Base-by-base conservation (phyloP, 345 rosid genomes). In the Angophora floribunda region DNA sequence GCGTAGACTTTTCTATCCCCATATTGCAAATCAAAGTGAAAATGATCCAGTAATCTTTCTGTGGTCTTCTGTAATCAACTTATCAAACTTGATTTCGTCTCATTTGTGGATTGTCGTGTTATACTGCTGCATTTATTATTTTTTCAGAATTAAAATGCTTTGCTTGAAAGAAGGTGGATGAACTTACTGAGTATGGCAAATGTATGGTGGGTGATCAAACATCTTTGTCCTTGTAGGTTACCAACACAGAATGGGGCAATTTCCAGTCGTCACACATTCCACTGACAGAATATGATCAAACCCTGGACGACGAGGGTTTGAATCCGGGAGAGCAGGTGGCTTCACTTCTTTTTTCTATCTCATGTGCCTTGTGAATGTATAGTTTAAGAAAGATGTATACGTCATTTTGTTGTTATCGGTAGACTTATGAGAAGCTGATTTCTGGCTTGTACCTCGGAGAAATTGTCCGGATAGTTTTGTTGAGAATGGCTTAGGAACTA, bases 401-500 rank as follows among this genome's bases (percentile, higher is more conserved):
- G 1, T 32, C 30, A 75, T 36, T n/a, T 75, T 70, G 19, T 8
- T 87, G 51, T 63, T 41, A 24, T 47, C 3, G n/a, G 28, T 88
- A 95, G 95, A 92, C 94, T 87, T 95, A 94, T 87, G 96, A 94
- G 86, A 93, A 96, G 91, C 87, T 91, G 0, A 95, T 95, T 67
- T 96, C 97, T 87, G 97, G 98, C 52, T 95, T 95, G 98, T 96
- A 94, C 89, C 93, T 95, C 89, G 95, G 95, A 88, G 98, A 96
- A 88, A 91, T 95, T 80, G 91, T 94, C 52, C 94, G 96, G 53
- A 88, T 96, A 87, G 96, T 93, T 80, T 78, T 96, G 87, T 90
- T 89, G 86, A 93, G 89, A 89, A 93, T 94, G 93, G 97, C 97
- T 26, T 94, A 95, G 89, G 95, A 96, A 92, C 95, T 97, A 80